phyloP scores from a whole-genome alignment of 805 yeast genomes.

The Spathaspora gorwiae region DNA sequence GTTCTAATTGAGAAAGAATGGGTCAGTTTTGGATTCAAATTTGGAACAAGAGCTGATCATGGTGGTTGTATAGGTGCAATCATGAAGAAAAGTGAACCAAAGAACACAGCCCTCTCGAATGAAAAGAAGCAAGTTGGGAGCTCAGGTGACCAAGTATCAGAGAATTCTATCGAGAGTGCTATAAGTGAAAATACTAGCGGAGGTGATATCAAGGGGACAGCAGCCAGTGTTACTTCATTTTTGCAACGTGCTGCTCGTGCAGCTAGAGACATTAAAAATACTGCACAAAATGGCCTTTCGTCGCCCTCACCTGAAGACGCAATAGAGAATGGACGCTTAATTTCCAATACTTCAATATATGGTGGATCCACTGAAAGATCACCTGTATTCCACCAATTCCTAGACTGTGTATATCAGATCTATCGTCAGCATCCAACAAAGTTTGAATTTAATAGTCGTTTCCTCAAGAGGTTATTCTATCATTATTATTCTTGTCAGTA shows the following conservation, averaged over 20 bases:
- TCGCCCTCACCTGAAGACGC: slow-evolving; percentile 12
- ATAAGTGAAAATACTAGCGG: not conserved
- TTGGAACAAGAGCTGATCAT: slow-evolving; percentile 79
- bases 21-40: slow-evolving; percentile 91
- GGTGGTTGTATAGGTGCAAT: slow-evolving; percentile 47
- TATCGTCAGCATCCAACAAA: slow-evolving; percentile 60
- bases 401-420: slow-evolving; percentile 85
- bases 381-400: slow-evolving; percentile 90
- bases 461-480: slow-evolving; percentile 76
- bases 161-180: slow-evolving; percentile 5
- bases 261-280: slow-evolving; percentile 36
- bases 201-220: slow-evolving; percentile 6
- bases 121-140: not conserved
- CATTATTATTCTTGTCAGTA: slow-evolving; percentile 93
- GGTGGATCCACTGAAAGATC: slow-evolving; percentile 46
- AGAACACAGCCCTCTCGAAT: not conserved
- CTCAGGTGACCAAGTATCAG: not conserved
- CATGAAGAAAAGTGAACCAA: slow-evolving; percentile 14
- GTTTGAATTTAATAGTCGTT: slow-evolving; percentile 88
- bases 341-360: slow-evolving; percentile 27
- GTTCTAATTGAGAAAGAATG: slow-evolving; percentile 88
- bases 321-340: slow-evolving; percentile 19
- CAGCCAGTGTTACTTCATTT: slow-evolving; percentile 32
- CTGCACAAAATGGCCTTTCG: slow-evolving; percentile 23
- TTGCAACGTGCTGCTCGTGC: slow-evolving; percentile 40